Conservation (phyloP, 495 filamentous ascomycete species). For the Hypoxylon crocopeplum region DNA sequence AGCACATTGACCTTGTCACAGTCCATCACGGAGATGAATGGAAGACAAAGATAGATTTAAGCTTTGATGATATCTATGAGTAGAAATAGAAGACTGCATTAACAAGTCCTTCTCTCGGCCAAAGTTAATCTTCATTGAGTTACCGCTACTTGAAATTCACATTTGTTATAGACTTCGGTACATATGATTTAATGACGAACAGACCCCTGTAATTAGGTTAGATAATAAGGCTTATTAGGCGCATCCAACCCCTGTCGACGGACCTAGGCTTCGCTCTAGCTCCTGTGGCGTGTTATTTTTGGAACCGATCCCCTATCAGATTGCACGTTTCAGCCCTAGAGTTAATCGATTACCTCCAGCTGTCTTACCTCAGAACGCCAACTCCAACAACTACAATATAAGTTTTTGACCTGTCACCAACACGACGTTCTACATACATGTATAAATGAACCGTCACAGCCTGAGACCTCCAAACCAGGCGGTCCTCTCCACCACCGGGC, state of each 20-base stretch:
- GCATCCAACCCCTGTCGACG: conserved; percentile 23
- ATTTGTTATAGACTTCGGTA: too few relatives aligned
- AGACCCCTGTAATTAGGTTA: neutral
- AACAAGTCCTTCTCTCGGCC: too few relatives aligned
- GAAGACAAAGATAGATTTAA: too few relatives aligned
- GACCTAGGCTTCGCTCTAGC: neutral
- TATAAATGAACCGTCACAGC: conserved; percentile 25
- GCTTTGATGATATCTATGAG: too few relatives aligned
- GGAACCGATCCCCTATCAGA: conserved; percentile 14
- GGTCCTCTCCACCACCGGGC: conserved; percentile 36
- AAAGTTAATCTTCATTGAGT: too few relatives aligned
- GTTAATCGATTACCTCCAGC: conserved; percentile 3
- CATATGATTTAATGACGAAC: too few relatives aligned
- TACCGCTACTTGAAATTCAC: too few relatives aligned
- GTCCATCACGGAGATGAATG: too few relatives aligned
- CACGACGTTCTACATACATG: neutral
- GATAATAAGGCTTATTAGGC: conserved; percentile 7
- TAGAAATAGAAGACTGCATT: too few relatives aligned
- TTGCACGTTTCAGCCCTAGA: conserved; percentile 31
- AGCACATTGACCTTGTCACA: too few relatives aligned
- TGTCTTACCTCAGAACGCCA: conserved; percentile 16
- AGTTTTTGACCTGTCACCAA: neutral
- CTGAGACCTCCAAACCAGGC: conserved; percentile 6
- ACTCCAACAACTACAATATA: neutral
- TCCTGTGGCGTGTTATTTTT: conserved; percentile 11